A percentile compares a stretch with the other conserved stretches of the same genome.
Evolutionary conservation across 2,329 filamentous ascomycete genomes (phyloP).

Genomic region (Leptographium galeiforme): DNA sequence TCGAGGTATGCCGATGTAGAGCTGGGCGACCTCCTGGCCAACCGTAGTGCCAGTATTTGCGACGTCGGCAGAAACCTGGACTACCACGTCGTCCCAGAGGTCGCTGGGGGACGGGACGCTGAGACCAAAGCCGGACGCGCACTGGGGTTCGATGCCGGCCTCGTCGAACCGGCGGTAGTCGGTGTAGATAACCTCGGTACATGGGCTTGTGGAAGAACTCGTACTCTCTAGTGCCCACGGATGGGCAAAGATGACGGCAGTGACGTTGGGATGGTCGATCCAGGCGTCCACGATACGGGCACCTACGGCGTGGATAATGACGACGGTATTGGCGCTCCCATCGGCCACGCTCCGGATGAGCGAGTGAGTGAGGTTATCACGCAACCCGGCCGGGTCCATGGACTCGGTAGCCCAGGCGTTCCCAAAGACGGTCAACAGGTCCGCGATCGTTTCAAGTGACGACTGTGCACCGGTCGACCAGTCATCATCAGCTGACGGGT

Average conservation of each 20-base stretch:
- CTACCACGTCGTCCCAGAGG: constrained; percentile 23
- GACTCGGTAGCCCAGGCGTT: constrained; percentile 53
- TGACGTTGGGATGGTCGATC: constrained; percentile 48
- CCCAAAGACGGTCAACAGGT: constrained; percentile 44
- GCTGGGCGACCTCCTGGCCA: constrained; percentile 31
- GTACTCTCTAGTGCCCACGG: constrained; percentile 33
- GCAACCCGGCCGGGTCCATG: constrained; percentile 38
- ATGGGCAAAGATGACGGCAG: constrained; percentile 47
- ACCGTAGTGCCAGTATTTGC: constrained; percentile 29
- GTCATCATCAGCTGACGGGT: constrained; percentile 21
- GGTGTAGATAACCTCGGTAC: constrained; percentile 32
- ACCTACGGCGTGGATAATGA: constrained; percentile 50
- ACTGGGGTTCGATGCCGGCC: constrained; percentile 31
- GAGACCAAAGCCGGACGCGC: constrained; percentile 42
- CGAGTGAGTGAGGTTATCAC: constrained; percentile 43
- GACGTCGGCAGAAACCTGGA: constrained; percentile 20
- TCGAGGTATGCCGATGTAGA: constrained; percentile 20
- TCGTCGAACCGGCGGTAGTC: constrained; percentile 43
- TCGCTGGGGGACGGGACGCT: no score
- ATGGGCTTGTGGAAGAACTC: constrained; percentile 34
- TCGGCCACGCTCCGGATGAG: constrained; percentile 35
- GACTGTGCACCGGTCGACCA: constrained; percentile 14
- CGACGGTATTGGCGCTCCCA: constrained; percentile 40
- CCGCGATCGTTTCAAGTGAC: constrained; percentile 27
- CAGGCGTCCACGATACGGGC: constrained; percentile 44